Evolutionary conservation across 805 yeast species (phyloP).

Genomic region (Helenozyma rhizophorensis): DNA sequence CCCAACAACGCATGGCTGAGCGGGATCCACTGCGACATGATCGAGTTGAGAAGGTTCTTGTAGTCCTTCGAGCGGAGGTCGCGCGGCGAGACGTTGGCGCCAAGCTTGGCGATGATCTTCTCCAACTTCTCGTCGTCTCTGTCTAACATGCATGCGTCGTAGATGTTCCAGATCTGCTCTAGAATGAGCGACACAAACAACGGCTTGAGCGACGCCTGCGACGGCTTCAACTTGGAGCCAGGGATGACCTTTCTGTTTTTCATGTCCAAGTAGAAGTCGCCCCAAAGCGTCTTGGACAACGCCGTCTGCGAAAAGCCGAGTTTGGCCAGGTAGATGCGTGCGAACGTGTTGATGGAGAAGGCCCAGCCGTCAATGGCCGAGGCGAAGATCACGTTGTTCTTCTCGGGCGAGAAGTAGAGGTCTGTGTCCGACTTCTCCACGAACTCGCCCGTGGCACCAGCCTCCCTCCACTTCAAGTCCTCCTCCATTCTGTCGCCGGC

Average conservation of each 20-base stretch:
- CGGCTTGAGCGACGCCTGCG: slow-evolving; percentile 54
- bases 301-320: slow-evolving; percentile 78
- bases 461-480: slow-evolving; percentile 72
- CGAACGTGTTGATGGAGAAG: slow-evolving; percentile 82
- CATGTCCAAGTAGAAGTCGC: slow-evolving; percentile 85
- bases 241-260: slow-evolving; percentile 80
- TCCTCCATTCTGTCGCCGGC: slow-evolving; percentile 92
- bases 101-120: slow-evolving; percentile 68
- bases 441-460: slow-evolving; percentile 51
- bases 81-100: slow-evolving; percentile 64
- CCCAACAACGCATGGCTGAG: slow-evolving; percentile 80
- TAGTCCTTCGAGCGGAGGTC: slow-evolving; percentile 79
- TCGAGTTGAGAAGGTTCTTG: slow-evolving; percentile 52
- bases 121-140: slow-evolving; percentile 67
- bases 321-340: slow-evolving; percentile 78
- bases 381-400: slow-evolving; percentile 86
- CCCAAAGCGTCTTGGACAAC: slow-evolving; percentile 89
- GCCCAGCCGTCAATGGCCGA: slow-evolving; percentile 98
- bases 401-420: slow-evolving; percentile 80
- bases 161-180: slow-evolving; percentile 90
- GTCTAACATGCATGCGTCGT: slow-evolving; percentile 62
- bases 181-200: slow-evolving; percentile 81
- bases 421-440: slow-evolving; percentile 77
- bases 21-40: slow-evolving; percentile 94
- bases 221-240: slow-evolving; percentile 58